Conservation (phyloP, 305 asterid species). For the Nicotiana rustica region DNA sequence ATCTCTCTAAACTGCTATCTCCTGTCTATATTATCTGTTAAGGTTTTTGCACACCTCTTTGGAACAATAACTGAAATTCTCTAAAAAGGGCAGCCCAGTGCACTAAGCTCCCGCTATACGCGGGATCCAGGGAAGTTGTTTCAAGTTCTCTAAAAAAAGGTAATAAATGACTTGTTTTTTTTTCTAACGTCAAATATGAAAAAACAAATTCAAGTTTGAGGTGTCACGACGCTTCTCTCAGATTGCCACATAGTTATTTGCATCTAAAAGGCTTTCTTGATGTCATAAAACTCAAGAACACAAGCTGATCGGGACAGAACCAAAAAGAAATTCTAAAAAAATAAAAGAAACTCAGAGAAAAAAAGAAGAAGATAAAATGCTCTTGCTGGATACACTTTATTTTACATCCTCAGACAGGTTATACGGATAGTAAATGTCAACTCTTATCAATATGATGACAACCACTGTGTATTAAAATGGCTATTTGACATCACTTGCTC, state of each 20-base stretch:
- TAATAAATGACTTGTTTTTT: too few species aligned
- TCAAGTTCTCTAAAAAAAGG: too few species aligned
- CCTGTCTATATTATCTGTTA: neutral
- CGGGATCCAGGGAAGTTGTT: too few species aligned
- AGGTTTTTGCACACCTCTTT: neutral
- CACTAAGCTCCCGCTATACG: too few species aligned
- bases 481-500: neutral
- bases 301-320: neutral
- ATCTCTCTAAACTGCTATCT: neutral
- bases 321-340: neutral
- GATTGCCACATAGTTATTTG: too few species aligned
- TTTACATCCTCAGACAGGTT: neutral
- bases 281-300: neutral
- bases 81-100: too few species aligned
- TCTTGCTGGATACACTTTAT: neutral
- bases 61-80: too few species aligned
- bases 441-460: neutral
- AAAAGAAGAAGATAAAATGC: neutral
- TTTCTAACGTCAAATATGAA: too few species aligned
- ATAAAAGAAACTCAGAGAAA: neutral
- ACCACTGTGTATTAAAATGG: slow-evolving; percentile 10
- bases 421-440: neutral
- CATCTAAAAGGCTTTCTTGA: too few species aligned
- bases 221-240: too few species aligned
- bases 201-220: too few species aligned